Percentiles rank a stretch among this genome's conserved stretches.
Conservation (phyloP, 2,329 filamentous ascomycete genomes). For the Sclerotinia nivalis region DNA sequence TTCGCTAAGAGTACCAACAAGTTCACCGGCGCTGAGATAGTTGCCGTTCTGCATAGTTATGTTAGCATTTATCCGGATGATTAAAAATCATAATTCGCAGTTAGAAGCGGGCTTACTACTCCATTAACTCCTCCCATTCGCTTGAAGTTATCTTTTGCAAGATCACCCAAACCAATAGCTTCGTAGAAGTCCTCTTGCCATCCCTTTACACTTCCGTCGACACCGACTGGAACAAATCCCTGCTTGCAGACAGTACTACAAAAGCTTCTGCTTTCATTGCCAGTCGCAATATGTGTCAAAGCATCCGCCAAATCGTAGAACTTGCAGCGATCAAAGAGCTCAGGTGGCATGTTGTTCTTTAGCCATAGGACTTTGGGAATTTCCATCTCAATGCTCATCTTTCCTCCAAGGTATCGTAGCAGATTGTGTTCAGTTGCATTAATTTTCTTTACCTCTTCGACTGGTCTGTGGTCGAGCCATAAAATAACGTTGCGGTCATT, state of each 20-base stretch:
- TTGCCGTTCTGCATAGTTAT: constrained; percentile 70
- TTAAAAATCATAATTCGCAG: constrained; percentile 35
- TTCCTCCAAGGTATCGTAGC: constrained; percentile 92
- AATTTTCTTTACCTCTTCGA: constrained; percentile 88
- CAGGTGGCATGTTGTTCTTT: constrained; percentile 95
- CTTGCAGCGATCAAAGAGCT: constrained; percentile 89
- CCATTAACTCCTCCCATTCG: constrained; percentile 92
- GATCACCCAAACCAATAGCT: constrained; percentile 80
- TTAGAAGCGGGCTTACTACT: constrained; percentile 70
- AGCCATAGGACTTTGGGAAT: constrained; percentile 98
- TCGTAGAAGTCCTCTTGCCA: constrained; percentile 96
- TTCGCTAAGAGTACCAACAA: constrained; percentile 81
- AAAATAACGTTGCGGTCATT: constrained; percentile 94
- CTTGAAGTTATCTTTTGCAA: constrained; percentile 84
- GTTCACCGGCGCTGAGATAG: constrained; percentile 88
- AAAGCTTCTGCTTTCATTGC: constrained; percentile 87
- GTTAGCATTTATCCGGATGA: constrained; percentile 24
- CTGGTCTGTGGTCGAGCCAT: constrained; percentile 94
- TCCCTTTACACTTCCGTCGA: constrained; percentile 94
- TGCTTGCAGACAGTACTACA: constrained; percentile 98
- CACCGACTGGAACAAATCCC: constrained; percentile 92
- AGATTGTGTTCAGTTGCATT: constrained; percentile 91
- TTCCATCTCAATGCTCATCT: constrained; percentile 99
- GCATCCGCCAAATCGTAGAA: constrained; percentile 96
- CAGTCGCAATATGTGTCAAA: constrained; percentile 90